phyloP scores from a whole-genome alignment of 1,139 yeast species.

The Blastobotrys buckinghamii region DNA sequence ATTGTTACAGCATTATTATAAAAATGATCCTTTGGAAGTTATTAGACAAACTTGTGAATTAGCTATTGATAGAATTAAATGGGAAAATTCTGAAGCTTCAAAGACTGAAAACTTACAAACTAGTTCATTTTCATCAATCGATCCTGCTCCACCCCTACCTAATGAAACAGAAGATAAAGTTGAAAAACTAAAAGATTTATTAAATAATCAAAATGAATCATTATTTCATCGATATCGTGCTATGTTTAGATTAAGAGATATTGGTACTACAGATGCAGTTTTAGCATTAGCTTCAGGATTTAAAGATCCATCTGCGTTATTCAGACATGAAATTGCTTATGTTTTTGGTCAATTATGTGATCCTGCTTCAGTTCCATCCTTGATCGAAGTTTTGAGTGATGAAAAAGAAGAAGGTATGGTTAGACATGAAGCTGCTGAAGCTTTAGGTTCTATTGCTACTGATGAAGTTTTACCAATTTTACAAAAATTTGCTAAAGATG shows the following conservation, averaged over 20 bases:
- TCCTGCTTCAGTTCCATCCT: slow-evolving; percentile 86
- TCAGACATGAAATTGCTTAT: slow-evolving; percentile 96
- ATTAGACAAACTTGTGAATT: slow-evolving; percentile 97
- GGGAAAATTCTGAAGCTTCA: slow-evolving; percentile 73
- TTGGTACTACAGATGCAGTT: slow-evolving; percentile 90
- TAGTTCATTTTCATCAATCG: slow-evolving; percentile 80
- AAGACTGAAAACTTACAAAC: slow-evolving; percentile 62
- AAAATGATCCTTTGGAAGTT: slow-evolving; percentile 75
- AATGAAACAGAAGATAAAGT: slow-evolving; percentile 41
- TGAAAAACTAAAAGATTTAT: slow-evolving; percentile 55
- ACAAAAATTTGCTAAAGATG: slow-evolving; percentile 69
- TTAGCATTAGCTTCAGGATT: slow-evolving; percentile 88
- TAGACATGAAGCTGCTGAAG: slow-evolving; percentile 99
- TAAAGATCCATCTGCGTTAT: slow-evolving; percentile 82
- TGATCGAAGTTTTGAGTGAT: slow-evolving; percentile 73
- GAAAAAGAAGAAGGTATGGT: slow-evolving; percentile 93
- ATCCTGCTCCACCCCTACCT: slow-evolving; percentile 97
- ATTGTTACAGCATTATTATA: slow-evolving; percentile 55
- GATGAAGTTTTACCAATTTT: slow-evolving; percentile 90
- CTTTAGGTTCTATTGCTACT: slow-evolving; percentile 95
- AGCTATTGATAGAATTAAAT: slow-evolving; percentile 88
- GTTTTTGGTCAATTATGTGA: slow-evolving; percentile 96
- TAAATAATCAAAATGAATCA: slow-evolving; percentile 72
- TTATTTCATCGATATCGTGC: slow-evolving; percentile 95
- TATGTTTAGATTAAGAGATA: slow-evolving; percentile 94